Base-by-base conservation (phyloP, 129 eudicot genomes). In the Flaveria robusta region DNA sequence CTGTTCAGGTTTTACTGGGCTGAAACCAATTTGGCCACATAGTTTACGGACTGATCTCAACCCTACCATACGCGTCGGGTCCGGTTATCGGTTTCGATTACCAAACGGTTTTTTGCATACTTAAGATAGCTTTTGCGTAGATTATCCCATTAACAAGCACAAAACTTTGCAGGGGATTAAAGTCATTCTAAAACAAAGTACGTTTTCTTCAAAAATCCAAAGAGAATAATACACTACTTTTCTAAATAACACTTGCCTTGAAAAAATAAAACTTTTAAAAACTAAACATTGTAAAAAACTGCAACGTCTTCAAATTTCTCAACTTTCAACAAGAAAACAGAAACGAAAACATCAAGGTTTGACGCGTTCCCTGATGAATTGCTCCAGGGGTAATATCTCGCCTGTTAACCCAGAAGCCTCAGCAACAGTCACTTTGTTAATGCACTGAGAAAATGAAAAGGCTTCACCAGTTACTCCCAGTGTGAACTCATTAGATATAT, bases 401-500 rank as follows among this genome's bases (percentile, higher is more conserved):
- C 92, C 96, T 0, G 90, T 87, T 78, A 84, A 52, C 7, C 84
- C 96, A 72, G 92, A 84, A 10, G 87, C 86, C 78, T 83, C 91
- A 3, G 82, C 90, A 71, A 93, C 84, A 14, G 86, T 76, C 42
- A 93, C 92, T 76, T 88, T 86, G 85, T 93, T 93, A 16, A 81
- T 80, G 84, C 98, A 93, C 47, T 90, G 98, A 76, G 92, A 83
- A 78, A 90, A 90, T 16, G 92, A 85, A 73, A 90, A 90, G 24
- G 90, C 68, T 76, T 90, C 90, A 15, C 92, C 94, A 43, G 94
- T 85, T 43, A 83, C 79, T 24, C 98, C 98, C n/a, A 90, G 94
- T n/a, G 90, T 84, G 79, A 84, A 86, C 74, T 92, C 98, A 22
- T 85, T 83, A 0, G 90, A 39, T 47, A 92, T 78, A 80, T 92